phyloP scores from a whole-genome alignment of 805 yeast genomes.

The Starmerella bombicola region DNA sequence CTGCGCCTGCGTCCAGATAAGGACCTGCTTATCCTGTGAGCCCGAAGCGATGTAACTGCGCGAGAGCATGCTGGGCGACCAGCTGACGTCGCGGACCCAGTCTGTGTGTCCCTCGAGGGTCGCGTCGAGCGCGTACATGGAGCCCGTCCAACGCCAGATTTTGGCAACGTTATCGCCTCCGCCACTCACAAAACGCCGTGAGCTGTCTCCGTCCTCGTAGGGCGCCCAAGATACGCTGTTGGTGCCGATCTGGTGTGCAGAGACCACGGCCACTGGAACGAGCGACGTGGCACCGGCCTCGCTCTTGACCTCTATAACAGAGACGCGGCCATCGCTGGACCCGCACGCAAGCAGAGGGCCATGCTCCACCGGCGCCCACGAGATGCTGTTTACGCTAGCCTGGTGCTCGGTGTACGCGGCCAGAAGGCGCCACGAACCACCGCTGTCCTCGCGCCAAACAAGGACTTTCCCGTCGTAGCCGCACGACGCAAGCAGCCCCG shows the following conservation, averaged over 20 bases:
- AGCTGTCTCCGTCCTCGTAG: slow-evolving; percentile 27
- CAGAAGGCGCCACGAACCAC: slow-evolving; percentile 74
- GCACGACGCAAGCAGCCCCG: slow-evolving; percentile 71
- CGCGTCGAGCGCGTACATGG: slow-evolving; percentile 58
- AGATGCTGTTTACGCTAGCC: slow-evolving; percentile 86
- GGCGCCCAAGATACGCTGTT: slow-evolving; percentile 91
- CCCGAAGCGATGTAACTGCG: slow-evolving; percentile 90
- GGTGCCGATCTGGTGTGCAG: slow-evolving; percentile 88
- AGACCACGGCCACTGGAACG: slow-evolving; percentile 31
- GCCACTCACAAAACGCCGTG: slow-evolving; percentile 75
- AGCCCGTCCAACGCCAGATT: slow-evolving; percentile 66
- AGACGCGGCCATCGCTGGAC: slow-evolving; percentile 84
- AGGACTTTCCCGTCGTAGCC: slow-evolving; percentile 91
- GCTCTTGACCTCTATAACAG: slow-evolving; percentile 73
- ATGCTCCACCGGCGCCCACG: slow-evolving; percentile 96
- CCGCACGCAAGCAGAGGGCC: slow-evolving; percentile 86
- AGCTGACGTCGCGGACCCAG: slow-evolving; percentile 98
- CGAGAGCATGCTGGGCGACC: slow-evolving; percentile 87
- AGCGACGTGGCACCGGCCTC: slow-evolving; percentile 48
- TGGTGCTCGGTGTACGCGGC: slow-evolving; percentile 80
- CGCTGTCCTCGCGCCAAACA: slow-evolving; percentile 81
- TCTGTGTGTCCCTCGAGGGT: slow-evolving; percentile 82
- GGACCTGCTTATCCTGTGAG: slow-evolving; percentile 88
- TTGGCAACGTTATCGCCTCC: slow-evolving; percentile 92
- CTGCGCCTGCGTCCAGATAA: slow-evolving; percentile 84